A percentile compares a stretch with the other conserved stretches of the same genome.
Conservation (phyloP, 208 protist species). For the Crithidia thermophila region DNA sequence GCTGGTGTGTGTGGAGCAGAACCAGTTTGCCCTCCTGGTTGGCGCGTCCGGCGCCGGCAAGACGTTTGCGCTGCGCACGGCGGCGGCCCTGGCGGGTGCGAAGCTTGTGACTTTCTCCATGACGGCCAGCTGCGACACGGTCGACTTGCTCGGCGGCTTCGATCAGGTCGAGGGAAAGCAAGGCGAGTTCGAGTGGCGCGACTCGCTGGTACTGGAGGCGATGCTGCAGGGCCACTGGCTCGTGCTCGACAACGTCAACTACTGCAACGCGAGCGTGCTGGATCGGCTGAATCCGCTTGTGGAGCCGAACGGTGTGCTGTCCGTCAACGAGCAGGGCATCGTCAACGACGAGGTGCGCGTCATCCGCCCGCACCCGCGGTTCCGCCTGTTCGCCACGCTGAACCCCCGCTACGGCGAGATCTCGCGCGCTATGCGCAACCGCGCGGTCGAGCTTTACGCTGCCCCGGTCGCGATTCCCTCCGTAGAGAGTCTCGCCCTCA, state of each 20-base stretch:
- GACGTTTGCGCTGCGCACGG: conserved; percentile 93
- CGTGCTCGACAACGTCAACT: conserved; percentile 99
- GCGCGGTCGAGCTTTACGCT: conserved; percentile 98
- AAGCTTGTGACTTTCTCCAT: conserved; percentile 97
- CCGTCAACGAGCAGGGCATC: conserved; percentile 97
- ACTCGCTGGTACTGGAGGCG: conserved; percentile 97
- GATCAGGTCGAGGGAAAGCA: conserved; percentile 97
- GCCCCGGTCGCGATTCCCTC: conserved; percentile 79
- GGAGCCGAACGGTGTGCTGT: conserved; percentile 96
- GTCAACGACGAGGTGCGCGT: conserved; percentile 92
- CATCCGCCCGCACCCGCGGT: conserved; percentile 97
- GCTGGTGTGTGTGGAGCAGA: conserved; percentile 89
- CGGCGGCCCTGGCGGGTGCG: conserved; percentile 92
- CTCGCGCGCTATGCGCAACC: conserved; percentile 99
- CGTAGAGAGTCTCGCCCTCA: conserved; percentile 51
- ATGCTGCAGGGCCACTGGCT: conserved; percentile 98
- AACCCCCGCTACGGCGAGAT: conserved; percentile 98
- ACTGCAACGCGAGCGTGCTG: conserved; percentile 99
- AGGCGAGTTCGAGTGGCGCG: conserved; percentile 99
- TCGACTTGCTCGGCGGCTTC: conserved; percentile 99
- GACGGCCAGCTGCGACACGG: conserved; percentile 98
- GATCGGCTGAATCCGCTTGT: conserved; percentile 99
- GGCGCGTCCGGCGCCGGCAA: conserved; percentile 97
- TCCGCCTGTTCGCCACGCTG: conserved; percentile 99
- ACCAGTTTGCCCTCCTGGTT: conserved; percentile 96